phyloP scores from a whole-genome alignment of 2,329 filamentous ascomycete genomes.

The Aureobasidium mangrovei region DNA sequence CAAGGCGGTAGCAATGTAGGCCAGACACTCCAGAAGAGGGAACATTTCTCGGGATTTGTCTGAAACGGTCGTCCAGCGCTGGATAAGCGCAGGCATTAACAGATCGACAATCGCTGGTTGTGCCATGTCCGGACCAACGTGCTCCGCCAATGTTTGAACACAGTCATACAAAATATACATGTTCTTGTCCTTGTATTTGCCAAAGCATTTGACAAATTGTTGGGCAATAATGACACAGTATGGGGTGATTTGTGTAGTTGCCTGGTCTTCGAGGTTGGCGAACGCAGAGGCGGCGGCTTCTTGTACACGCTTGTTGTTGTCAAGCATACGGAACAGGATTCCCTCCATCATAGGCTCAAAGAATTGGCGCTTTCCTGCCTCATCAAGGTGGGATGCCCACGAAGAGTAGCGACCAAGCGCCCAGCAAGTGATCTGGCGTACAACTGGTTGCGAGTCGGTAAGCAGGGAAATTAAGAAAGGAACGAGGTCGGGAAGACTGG shows the following conservation, averaged over 20 bases:
- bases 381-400: slow-evolving; percentile 74
- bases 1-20: slow-evolving; percentile 84
- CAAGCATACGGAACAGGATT: slow-evolving; percentile 87
- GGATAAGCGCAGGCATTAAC: slow-evolving; percentile 87
- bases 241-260: slow-evolving; percentile 67
- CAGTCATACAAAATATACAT: slow-evolving; percentile 99
- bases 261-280: slow-evolving; percentile 90
- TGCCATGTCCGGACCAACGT: slow-evolving; percentile 75
- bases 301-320: slow-evolving; percentile 95
- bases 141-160: slow-evolving; percentile 90
- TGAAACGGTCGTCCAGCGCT: slow-evolving; percentile 75
- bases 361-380: slow-evolving; percentile 61
- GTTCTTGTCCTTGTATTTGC: slow-evolving; percentile 94
- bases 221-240: slow-evolving; percentile 86
- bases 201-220: slow-evolving; percentile 88
- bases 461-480: slow-evolving; percentile 83
- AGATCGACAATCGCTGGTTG: slow-evolving; percentile 69
- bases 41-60: slow-evolving; percentile 92
- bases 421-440: slow-evolving; percentile 97
- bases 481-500: slow-evolving; percentile 82
- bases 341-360: slow-evolving; percentile 98
- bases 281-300: slow-evolving; percentile 94
- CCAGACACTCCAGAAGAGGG: slow-evolving; percentile 89
- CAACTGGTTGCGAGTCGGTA: slow-evolving; percentile 76
- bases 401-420: slow-evolving; percentile 86